These are phyloP conservation scores for Cyphellophora attinorum DNA, from an alignment of 2,329 filamentous ascomycete species.

Conservation along the genomic window DNA sequence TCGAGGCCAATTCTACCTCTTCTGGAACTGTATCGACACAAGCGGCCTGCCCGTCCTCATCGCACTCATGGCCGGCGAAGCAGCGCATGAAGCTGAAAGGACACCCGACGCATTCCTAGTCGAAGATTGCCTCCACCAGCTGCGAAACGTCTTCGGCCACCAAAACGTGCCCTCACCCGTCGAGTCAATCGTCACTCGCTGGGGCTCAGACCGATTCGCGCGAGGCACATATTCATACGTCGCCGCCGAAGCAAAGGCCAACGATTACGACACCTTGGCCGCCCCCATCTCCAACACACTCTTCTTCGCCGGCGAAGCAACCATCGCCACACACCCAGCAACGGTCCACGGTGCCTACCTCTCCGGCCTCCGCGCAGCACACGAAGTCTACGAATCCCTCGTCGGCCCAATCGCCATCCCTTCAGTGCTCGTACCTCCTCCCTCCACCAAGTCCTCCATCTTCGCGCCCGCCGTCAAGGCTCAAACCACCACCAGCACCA, in stretches of 20 bases:
- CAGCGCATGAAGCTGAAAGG: constrained; percentile 77
- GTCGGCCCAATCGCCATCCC: constrained; percentile 73
- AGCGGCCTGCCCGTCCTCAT: constrained; percentile 80
- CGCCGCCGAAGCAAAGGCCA: constrained; percentile 66
- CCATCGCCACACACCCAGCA: constrained; percentile 87
- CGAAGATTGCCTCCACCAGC: constrained; percentile 66
- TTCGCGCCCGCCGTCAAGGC: constrained; percentile 10
- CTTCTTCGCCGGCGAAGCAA: constrained; percentile 94
- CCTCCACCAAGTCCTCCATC: constrained; percentile 31
- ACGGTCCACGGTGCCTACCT: constrained; percentile 96
- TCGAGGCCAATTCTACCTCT: constrained; percentile 90
- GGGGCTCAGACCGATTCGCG: constrained; percentile 86
- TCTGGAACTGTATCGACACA: constrained; percentile 91
- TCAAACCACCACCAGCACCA: constrained; percentile 4
- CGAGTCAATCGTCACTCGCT: constrained; percentile 84
- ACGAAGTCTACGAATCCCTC: constrained; percentile 71
- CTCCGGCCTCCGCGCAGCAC: constrained; percentile 80
- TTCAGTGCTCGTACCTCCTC: constrained; percentile 60
- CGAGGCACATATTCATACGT: constrained; percentile 92
- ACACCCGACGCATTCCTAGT: constrained; percentile 67
- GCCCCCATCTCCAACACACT: constrained; percentile 73
- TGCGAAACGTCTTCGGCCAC: constrained; percentile 63
- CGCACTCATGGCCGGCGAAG: constrained; percentile 90
- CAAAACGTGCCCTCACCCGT: constrained; percentile 62
- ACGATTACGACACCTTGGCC: constrained; percentile 91